A percentile compares a stretch with the other conserved stretches of the same genome.
These are phyloP conservation scores for Malus fusca DNA, from an alignment of 306 rosid species.

Conservation along the genomic window DNA sequence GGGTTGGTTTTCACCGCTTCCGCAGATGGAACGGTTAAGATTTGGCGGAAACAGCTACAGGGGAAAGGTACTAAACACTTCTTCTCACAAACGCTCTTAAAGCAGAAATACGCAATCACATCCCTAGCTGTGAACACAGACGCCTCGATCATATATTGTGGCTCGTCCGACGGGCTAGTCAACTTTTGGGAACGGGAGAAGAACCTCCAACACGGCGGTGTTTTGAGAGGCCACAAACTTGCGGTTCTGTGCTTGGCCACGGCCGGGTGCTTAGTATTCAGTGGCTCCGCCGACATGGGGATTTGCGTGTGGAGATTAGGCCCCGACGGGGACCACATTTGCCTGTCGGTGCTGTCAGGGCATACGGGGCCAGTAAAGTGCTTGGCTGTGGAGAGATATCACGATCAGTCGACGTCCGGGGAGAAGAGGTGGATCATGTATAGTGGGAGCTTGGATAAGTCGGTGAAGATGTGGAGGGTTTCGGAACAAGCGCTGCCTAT, in stretches of 20 bases:
- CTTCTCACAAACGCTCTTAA: constrained; percentile 62
- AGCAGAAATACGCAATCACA: constrained; percentile 72
- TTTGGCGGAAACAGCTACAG: constrained; percentile 76
- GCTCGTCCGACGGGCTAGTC: constrained; percentile 75
- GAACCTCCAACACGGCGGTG: constrained; percentile 41
- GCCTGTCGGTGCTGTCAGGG: constrained; percentile 38
- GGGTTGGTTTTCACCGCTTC: constrained; percentile 78
- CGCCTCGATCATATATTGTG: constrained; percentile 39
- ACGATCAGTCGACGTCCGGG: neutral
- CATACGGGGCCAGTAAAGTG: constrained; percentile 92
- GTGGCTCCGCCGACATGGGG: constrained; percentile 85
- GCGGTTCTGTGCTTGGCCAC: constrained; percentile 64
- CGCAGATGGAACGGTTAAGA: constrained; percentile 75
- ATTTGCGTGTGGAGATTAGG: constrained; percentile 72
- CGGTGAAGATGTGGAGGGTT: constrained; percentile 82
- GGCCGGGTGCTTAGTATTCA: constrained; percentile 52
- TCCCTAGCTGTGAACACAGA: constrained; percentile 45
- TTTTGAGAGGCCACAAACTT: constrained; percentile 57
- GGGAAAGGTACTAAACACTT: constrained; percentile 82
- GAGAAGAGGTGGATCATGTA: constrained; percentile 61
- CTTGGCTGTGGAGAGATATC: constrained; percentile 57
- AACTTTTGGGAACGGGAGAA: constrained; percentile 55
- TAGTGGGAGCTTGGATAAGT: constrained; percentile 92
- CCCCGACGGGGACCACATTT: constrained; percentile 34
- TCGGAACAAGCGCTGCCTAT: constrained; percentile 22